These are phyloP conservation scores for Fusarium penzigii DNA, from an alignment of 2,329 filamentous ascomycete species.

Conservation along the genomic window DNA sequence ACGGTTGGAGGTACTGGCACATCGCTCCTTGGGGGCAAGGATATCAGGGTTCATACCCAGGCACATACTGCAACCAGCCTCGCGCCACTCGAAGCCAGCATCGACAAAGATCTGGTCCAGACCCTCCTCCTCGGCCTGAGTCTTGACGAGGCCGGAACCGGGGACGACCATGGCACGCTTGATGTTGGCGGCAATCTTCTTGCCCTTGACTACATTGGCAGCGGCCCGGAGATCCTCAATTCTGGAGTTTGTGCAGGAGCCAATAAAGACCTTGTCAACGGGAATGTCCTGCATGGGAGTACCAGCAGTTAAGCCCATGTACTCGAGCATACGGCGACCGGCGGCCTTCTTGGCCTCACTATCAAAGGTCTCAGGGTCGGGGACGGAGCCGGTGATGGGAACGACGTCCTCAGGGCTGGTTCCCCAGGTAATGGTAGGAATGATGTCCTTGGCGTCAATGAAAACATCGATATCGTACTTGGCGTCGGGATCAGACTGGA, in stretches of 20 bases:
- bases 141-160: slow-evolving; percentile 91
- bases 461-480: slow-evolving; percentile 88
- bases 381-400: slow-evolving; percentile 90
- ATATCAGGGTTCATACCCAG: slow-evolving; percentile 99
- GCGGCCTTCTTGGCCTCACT: slow-evolving; percentile 78
- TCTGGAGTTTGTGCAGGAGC: slow-evolving; percentile 94
- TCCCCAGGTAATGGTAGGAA: slow-evolving; percentile 94
- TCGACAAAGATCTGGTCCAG: slow-evolving; percentile 90
- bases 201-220: slow-evolving; percentile 82
- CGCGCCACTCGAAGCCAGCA: slow-evolving; percentile 96
- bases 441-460: slow-evolving; percentile 89
- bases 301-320: slow-evolving; percentile 90
- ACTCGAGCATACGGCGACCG: slow-evolving; percentile 82
- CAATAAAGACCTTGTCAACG: slow-evolving; percentile 96
- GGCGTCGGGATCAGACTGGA: slow-evolving; percentile 84
- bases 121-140: slow-evolving; percentile 86
- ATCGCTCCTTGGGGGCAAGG: slow-evolving; percentile 85
- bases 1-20: slow-evolving; percentile 92
- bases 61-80: slow-evolving; percentile 98
- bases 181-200: slow-evolving; percentile 82
- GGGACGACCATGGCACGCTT: slow-evolving; percentile 96
- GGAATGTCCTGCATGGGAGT: slow-evolving; percentile 89
- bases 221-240: slow-evolving; percentile 94
- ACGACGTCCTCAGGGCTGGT: slow-evolving; percentile 95
- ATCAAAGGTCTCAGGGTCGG: slow-evolving; percentile 83